These are phyloP conservation scores for Suillus decipiens DNA, from an alignment of 768 basidiomycete genomes.

Conservation along the genomic window DNA sequence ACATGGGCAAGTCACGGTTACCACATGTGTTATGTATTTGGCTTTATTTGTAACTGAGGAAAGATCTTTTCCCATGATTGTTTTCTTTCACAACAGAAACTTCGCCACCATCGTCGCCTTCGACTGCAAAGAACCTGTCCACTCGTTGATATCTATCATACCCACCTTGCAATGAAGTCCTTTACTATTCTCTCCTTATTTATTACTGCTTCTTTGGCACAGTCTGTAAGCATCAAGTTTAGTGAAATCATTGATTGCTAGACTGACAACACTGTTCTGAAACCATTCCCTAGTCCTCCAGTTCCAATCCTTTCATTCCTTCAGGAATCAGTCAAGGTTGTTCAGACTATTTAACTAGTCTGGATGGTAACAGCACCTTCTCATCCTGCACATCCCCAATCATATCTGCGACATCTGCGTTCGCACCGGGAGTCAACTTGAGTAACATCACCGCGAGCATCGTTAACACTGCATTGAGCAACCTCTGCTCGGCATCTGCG, in stretches of 20 bases:
- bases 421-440: constrained; percentile 45
- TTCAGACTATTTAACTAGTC: constrained; percentile 52
- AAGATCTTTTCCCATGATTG: constrained; percentile 1
- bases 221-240: constrained; percentile 37
- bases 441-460: constrained; percentile 41
- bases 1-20: not conserved
- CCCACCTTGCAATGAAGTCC: constrained; percentile 47
- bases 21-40: constrained; percentile 3
- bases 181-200: constrained; percentile 54
- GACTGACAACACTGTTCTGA: not conserved
- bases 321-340: constrained; percentile 58
- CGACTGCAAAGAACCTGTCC: constrained; percentile 40
- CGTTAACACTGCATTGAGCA: constrained; percentile 53
- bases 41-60: not conserved
- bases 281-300: constrained; percentile 17
- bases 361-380: constrained; percentile 65
- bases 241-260: not conserved
- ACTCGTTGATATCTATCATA: constrained; percentile 31
- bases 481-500: constrained; percentile 53
- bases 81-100: constrained; percentile 12
- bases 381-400: constrained; percentile 63
- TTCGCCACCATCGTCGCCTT: constrained; percentile 32
- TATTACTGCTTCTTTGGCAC: constrained; percentile 52
- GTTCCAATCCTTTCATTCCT: constrained; percentile 64
- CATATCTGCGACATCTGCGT: constrained; percentile 57